A percentile compares a stretch with the other conserved stretches of the same genome.
Evolutionary conservation across 495 filamentous ascomycete species (phyloP).

Genomic region (Penicillium soppii): DNA sequence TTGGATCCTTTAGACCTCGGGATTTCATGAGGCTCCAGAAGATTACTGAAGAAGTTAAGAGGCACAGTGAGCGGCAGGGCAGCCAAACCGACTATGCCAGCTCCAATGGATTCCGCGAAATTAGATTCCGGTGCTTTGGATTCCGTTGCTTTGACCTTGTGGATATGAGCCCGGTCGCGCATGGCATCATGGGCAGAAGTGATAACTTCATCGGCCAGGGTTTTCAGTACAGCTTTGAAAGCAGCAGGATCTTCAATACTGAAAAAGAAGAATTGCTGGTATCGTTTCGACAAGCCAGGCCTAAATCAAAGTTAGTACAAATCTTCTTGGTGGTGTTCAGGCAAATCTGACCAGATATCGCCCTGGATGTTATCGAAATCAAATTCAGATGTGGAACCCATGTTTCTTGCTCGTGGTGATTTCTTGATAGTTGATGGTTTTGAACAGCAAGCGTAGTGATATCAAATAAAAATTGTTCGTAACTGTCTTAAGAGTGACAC

Average conservation of each 20-base stretch:
- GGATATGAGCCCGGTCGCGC: constrained; percentile 4
- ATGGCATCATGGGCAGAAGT: constrained; percentile 20
- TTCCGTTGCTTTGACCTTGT: constrained; percentile 6
- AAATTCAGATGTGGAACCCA: not conserved
- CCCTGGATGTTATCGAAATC: constrained; percentile 11
- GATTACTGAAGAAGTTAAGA: not conserved
- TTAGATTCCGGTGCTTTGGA: not conserved
- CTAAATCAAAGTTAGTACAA: constrained; percentile 14
- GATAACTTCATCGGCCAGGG: constrained; percentile 24
- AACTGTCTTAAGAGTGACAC: not conserved
- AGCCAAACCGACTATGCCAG: not conserved
- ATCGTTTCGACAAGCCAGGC: constrained; percentile 31
- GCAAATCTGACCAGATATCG: constrained; percentile 9
- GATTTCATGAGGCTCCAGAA: not conserved
- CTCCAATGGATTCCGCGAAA: not conserved
- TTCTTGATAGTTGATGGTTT: not conserved
- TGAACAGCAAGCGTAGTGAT: not conserved
- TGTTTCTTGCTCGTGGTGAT: not conserved
- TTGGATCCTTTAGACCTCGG: not conserved
- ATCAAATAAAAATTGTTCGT: not conserved
- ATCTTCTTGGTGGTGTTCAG: not conserved
- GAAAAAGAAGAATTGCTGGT: constrained; percentile 32
- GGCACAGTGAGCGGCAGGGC: not conserved
- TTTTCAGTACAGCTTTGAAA: constrained; percentile 20
- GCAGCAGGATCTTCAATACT: constrained; percentile 13